phyloP scores from a whole-genome alignment of 164 flowering plant species.

The Vitis cinerea region DNA sequence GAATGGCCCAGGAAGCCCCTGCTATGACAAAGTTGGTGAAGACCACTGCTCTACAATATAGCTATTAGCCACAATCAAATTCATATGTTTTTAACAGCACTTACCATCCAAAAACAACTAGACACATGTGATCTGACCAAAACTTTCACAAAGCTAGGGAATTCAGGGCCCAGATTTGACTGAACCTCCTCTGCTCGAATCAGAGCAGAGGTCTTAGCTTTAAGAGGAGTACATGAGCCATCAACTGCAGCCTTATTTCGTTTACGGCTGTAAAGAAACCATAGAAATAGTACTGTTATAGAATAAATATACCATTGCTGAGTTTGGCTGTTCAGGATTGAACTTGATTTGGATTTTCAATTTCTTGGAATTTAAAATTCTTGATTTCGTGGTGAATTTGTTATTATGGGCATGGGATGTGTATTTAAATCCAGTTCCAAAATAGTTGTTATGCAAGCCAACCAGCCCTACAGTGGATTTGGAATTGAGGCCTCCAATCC shows the following conservation, averaged over 20 bases:
- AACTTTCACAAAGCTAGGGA: slow-evolving; percentile 43
- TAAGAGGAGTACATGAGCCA: slow-evolving; percentile 6
- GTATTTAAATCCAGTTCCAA: too few species aligned
- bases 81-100: slow-evolving; percentile 3
- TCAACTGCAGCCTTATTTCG: background rate
- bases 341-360: too few species aligned
- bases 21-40: background rate
- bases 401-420: too few species aligned
- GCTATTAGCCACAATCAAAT: background rate
- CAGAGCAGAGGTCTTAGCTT: slow-evolving; percentile 29
- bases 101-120: slow-evolving; percentile 56
- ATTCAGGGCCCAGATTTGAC: slow-evolving; percentile 31
- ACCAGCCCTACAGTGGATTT: too few species aligned
- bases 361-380: too few species aligned
- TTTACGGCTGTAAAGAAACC: slow-evolving; percentile 16
- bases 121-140: slow-evolving; percentile 54
- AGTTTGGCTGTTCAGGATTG: background rate
- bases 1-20: slow-evolving; percentile 57
- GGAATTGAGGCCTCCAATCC: too few species aligned
- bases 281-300: background rate
- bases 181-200: slow-evolving; percentile 45
- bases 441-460: too few species aligned
- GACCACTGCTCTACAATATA: background rate
- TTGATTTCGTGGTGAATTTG: too few species aligned
- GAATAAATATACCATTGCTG: background rate